Evolutionary conservation across 108 stramenopile genomes (phyloP).

Genomic region (Cyclostephanos invisitatus): DNA sequence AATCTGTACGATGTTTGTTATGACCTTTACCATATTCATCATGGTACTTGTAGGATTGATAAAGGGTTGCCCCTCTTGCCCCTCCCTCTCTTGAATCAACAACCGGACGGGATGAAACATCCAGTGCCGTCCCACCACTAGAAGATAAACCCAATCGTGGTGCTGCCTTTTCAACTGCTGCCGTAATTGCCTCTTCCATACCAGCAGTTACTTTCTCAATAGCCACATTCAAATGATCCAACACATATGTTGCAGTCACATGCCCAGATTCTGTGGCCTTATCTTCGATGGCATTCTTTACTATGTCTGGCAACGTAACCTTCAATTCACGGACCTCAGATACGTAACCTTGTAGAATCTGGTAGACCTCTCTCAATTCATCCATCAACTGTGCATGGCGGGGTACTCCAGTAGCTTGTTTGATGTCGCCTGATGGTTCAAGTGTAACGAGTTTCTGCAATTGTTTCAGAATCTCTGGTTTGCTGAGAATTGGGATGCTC

Average conservation of each 20-base stretch:
- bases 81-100: background rate
- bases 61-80: background rate
- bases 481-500: conserved; percentile 4
- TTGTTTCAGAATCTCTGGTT: background rate
- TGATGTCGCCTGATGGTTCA: conserved; percentile 13
- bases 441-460: conserved; percentile 10
- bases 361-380: conserved; percentile 1
- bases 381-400: background rate
- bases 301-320: background rate
- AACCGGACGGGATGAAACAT: background rate
- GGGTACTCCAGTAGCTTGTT: conserved; percentile 9
- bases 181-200: background rate
- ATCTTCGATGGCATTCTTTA: conserved; percentile 5
- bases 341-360: background rate
- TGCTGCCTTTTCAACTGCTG: conserved; percentile 1
- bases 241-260: conserved; percentile 11
- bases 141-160: background rate
- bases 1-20: background rate
- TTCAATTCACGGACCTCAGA: background rate
- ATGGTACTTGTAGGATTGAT: background rate
- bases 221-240: background rate
- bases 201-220: background rate
- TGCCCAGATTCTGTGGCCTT: conserved; percentile 14
- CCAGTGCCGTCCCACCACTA: background rate
- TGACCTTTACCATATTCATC: background rate